Conservation (phyloP, 345 rosid genomes). For the Zanthoxylum bungeanum region DNA sequence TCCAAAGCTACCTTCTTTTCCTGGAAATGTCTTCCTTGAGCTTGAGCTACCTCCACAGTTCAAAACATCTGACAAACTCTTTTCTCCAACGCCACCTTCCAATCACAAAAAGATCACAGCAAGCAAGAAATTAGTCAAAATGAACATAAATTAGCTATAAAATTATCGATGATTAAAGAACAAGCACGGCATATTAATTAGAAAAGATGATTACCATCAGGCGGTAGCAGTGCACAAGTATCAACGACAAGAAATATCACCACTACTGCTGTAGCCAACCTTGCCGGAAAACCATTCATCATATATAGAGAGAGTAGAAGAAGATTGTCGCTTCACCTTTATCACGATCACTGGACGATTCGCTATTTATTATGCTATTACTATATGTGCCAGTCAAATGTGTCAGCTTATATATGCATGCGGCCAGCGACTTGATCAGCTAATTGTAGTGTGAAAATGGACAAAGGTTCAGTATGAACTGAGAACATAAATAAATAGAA, state of each 20-base stretch:
- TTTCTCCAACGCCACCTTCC: conserved; percentile 6
- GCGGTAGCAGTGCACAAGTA: not conserved
- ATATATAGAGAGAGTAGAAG: too few species aligned
- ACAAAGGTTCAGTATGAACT: not conserved
- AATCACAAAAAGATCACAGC: not conserved
- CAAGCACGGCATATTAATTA: too few species aligned
- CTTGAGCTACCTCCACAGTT: not conserved
- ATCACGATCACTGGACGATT: not conserved
- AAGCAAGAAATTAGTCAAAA: not conserved
- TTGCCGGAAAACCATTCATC: not conserved
- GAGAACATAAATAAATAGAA: not conserved
- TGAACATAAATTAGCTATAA: too few species aligned
- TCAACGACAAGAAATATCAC: not conserved
- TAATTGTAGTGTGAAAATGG: not conserved
- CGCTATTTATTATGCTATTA: not conserved
- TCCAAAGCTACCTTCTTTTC: not conserved
- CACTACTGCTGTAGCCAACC: not conserved
- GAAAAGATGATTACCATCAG: not conserved
- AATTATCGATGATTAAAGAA: too few species aligned
- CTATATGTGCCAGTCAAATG: too few species aligned
- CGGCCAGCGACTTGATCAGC: too few species aligned
- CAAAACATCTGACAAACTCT: not conserved
- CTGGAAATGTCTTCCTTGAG: conserved; percentile 13
- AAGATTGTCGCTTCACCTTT: not conserved
- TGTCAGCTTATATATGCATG: too few species aligned